phyloP scores from a whole-genome alignment of 1,284 basidiomycete species.

The Microbotryum saponariae region DNA sequence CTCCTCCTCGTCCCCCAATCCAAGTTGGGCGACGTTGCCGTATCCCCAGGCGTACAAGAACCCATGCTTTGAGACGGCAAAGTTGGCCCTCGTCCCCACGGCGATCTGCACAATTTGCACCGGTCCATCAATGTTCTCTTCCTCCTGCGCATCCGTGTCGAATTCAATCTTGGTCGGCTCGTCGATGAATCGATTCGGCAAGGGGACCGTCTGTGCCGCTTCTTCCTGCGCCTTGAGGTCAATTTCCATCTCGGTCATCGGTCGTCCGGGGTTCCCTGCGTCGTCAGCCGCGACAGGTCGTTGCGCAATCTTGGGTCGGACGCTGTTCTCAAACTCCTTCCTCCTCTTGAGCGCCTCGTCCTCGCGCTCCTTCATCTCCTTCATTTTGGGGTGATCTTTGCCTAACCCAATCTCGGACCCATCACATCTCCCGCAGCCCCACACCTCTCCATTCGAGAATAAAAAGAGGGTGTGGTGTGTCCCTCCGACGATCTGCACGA shows the following conservation, averaged over 20 bases:
- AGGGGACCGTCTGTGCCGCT: conserved; percentile 38
- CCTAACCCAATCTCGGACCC: conserved; percentile 67
- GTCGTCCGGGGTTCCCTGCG: conserved; percentile 26
- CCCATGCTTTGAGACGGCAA: conserved; percentile 56
- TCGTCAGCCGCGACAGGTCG: conserved; percentile 52
- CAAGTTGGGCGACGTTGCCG: conserved; percentile 29
- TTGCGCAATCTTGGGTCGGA: conserved; percentile 25
- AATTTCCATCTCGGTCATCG: conserved; percentile 5
- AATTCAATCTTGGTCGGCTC: conserved; percentile 50
- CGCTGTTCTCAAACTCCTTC: conserved; percentile 35
- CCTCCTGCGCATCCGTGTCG: conserved; percentile 49
- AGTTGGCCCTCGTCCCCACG: conserved; percentile 70
- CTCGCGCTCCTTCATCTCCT: conserved; percentile 38
- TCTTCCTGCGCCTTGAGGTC: conserved; percentile 25
- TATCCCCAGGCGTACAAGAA: conserved; percentile 33
- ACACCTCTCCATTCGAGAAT: conserved; percentile 72
- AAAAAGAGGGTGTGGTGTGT: conserved; percentile 83
- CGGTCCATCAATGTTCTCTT: conserved; percentile 41
- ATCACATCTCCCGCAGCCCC: conserved; percentile 69
- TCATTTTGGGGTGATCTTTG: conserved; percentile 53
- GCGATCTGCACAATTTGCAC: conserved; percentile 61
- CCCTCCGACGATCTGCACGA: conserved; percentile 59
- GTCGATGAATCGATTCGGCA: conserved; percentile 24
- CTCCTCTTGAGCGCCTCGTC: conserved; percentile 33
- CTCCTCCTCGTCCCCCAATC: conserved; percentile 31